These are phyloP conservation scores for Gynandropsis gynandra DNA, from an alignment of 345 rosid species.

Conservation along the genomic window DNA sequence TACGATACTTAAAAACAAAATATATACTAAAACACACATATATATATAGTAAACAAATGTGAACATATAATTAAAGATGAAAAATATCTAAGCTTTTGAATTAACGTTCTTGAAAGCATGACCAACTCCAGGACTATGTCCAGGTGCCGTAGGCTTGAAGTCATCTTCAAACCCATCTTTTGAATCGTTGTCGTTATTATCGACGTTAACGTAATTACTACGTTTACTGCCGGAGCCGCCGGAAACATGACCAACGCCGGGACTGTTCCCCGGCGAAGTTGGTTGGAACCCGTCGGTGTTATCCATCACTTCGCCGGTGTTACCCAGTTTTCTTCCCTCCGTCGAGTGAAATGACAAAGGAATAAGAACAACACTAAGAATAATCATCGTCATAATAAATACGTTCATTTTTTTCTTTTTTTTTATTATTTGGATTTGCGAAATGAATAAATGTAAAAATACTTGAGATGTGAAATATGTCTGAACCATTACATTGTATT, in stretches of 20 bases:
- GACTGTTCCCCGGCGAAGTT: conserved; percentile 37
- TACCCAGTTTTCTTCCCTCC: conserved; percentile 15
- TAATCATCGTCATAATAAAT: too few species aligned
- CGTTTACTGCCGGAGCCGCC: too few species aligned
- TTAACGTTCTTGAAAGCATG: conserved; percentile 21
- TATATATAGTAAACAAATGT: conserved; percentile 2
- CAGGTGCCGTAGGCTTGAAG: conserved; percentile 31
- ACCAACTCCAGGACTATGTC: conserved; percentile 24
- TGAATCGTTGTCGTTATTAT: too few species aligned
- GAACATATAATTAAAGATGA: background rate
- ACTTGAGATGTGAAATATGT: too few species aligned
- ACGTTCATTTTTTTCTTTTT: too few species aligned
- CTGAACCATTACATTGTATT: too few species aligned
- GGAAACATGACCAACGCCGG: conserved; percentile 27
- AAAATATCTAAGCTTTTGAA: conserved; percentile 26
- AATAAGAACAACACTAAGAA: too few species aligned
- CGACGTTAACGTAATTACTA: too few species aligned
- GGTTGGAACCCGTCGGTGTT: conserved; percentile 29
- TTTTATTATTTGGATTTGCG: too few species aligned
- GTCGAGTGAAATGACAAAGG: conserved; percentile 9
- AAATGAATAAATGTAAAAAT: too few species aligned
- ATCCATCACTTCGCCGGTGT: conserved; percentile 4
- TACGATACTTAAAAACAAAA: background rate
- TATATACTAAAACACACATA: conserved; percentile 5
- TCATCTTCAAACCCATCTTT: conserved; percentile 11